Base-by-base conservation (phyloP, 2,329 filamentous ascomycete species). In the Alternaria brassicae region DNA sequence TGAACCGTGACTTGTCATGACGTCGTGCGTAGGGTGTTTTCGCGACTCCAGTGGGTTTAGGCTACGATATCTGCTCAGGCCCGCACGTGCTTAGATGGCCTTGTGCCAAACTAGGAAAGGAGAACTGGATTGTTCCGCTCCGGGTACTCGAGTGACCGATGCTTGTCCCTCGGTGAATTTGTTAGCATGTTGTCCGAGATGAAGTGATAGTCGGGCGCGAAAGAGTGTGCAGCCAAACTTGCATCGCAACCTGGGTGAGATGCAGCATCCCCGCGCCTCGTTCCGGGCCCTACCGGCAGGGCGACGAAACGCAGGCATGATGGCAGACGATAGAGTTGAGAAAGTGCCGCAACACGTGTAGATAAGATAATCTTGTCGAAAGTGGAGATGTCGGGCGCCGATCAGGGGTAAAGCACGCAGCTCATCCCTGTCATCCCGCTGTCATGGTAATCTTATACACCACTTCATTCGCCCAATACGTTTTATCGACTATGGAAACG, bases 341-440 rank as follows among this genome's bases (percentile, higher is more conserved):
- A 45, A 44, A 13, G 47, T 52, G 34, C 37, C 40, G 36, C 23
- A 39, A 34, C 45, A 41, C 34, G 27, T 25, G 52, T 13, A 28
- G 56, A 59, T 59, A 59, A 59, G 52, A 59, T 55, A 50, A 45
- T 15, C 15, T n/a, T 10, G 10, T 25, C 30, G 7, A 25, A 30
- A 48, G 56, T 59, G 56, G 45, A 56, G 52, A 56, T 56, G 25
- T 41, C 23, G 6, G 13, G 36, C 6, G 58, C n/a, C 28, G 58
- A 61, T 61, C 58, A 61, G 58, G 58, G 58, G 58, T 58, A 44
- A 54, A 25, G 54, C 58, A 58, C 54, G 39, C 27, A 21, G 54
- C 32, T 30, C 8, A 48, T 2, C 27, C 30, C 19, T 23, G 39
- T 37, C 48, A 37, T 25, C 37, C 45, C 32, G 37, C 49, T 30